These are phyloP conservation scores for Pseudozyma thailandica DNA, from an alignment of 1,284 basidiomycete genomes.

Conservation along the genomic window DNA sequence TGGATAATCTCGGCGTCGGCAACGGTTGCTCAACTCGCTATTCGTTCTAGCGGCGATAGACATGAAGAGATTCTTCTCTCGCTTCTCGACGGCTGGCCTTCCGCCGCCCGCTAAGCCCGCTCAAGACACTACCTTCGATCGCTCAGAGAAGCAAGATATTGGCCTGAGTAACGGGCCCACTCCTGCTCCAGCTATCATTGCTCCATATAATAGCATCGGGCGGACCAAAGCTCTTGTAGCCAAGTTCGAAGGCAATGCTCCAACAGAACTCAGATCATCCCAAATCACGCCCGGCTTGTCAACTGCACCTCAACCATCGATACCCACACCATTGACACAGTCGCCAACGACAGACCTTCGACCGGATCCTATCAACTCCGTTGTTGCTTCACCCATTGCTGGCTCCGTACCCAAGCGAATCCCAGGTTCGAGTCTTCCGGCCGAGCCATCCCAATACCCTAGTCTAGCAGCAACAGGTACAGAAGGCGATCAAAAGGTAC, in stretches of 20 bases:
- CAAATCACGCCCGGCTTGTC: not conserved
- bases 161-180: not conserved
- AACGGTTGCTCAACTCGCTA: too few relatives aligned
- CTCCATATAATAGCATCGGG: conserved; percentile 10
- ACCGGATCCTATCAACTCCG: not conserved
- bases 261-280: conserved; percentile 1
- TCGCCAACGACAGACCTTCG: conserved; percentile 3
- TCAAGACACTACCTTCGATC: conserved; percentile 13
- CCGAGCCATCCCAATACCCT: not conserved
- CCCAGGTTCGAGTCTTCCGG: conserved; percentile 34
- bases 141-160: conserved; percentile 16
- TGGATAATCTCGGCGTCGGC: not conserved
- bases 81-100: conserved; percentile 42
- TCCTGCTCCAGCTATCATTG: conserved; percentile 8
- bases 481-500: not conserved
- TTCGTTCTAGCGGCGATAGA: not conserved
- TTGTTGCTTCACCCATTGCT: not conserved
- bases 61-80: conserved; percentile 59
- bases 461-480: not conserved
- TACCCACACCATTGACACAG: conserved; percentile 7
- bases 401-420: conserved; percentile 21
- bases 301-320: conserved; percentile 3
- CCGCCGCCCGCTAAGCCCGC: conserved; percentile 8
- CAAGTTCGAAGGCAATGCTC: conserved; percentile 30
- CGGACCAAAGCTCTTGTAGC: conserved; percentile 50